These are phyloP conservation scores for Schoenoplectus tabernaemontani DNA, from an alignment of 202 grass and related monocot species.

Conservation along the genomic window DNA sequence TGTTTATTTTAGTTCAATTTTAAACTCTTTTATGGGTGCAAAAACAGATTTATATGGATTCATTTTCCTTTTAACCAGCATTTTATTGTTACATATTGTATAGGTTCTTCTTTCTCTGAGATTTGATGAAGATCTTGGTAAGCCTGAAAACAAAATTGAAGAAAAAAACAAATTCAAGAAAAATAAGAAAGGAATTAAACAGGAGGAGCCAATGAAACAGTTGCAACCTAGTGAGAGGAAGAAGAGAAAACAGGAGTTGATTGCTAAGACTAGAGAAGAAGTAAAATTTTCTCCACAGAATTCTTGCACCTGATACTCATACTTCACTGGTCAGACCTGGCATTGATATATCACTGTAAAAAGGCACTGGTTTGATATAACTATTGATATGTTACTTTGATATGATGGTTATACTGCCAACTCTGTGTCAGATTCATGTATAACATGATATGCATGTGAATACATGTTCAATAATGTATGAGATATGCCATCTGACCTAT, in stretches of 20 bases:
- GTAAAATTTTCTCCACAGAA: conserved; percentile 20
- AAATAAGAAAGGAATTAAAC: conserved; percentile 53
- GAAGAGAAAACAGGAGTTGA: conserved; percentile 59
- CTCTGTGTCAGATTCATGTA: neutral
- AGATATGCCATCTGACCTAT: neutral
- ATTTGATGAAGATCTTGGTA: conserved; percentile 87
- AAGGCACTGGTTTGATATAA: neutral
- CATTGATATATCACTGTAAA: neutral
- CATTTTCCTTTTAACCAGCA: conserved; percentile 13
- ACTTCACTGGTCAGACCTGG: neutral
- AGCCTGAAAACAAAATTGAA: conserved; percentile 39
- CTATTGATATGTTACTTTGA: neutral
- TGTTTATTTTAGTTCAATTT: neutral
- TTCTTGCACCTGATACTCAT: neutral
- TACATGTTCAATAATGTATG: neutral
- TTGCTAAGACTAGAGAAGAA: conserved; percentile 74
- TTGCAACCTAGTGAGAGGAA: conserved; percentile 49
- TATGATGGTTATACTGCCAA: neutral
- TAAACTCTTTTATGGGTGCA: neutral
- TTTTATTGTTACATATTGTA: conserved; percentile 14
- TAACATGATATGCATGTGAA: neutral
- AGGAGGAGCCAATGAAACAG: conserved; percentile 40
- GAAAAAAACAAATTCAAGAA: conserved; percentile 28
- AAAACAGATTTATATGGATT: neutral
- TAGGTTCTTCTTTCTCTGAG: conserved; percentile 83